Conservation (phyloP, 371 early-diverging fungal genomes). For the Homolaphlyctis polyrhiza region DNA sequence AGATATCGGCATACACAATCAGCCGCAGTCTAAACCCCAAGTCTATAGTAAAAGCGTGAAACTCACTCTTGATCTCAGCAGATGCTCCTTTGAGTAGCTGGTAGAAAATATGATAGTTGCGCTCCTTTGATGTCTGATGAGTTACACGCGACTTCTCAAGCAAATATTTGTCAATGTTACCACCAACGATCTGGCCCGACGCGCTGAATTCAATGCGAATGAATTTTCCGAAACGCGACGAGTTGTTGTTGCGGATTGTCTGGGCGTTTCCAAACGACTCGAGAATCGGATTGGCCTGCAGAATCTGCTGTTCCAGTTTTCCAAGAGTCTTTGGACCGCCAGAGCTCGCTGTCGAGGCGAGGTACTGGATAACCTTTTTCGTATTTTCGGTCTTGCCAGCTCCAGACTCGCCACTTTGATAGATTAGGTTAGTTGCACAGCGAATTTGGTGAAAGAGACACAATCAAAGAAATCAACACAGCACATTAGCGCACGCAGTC, state of each 20-base stretch:
- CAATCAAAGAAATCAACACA: neutral
- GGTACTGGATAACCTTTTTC: slow-evolving; percentile 98
- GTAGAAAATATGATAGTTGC: slow-evolving; percentile 99
- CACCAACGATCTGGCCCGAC: slow-evolving; percentile 89
- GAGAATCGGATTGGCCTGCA: slow-evolving; percentile 96
- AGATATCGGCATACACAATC: neutral
- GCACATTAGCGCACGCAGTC: neutral
- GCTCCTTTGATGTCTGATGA: slow-evolving; percentile 83
- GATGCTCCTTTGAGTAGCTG: slow-evolving; percentile 88
- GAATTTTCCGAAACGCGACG: slow-evolving; percentile 99
- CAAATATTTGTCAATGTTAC: slow-evolving; percentile 96
- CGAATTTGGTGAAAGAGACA: too few relatives aligned
- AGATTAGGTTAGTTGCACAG: too few relatives aligned
- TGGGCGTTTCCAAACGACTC: slow-evolving; percentile 99
- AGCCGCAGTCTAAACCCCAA: neutral
- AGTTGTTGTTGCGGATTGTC: slow-evolving; percentile 99
- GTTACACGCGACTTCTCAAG: slow-evolving; percentile 98
- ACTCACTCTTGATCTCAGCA: slow-evolving; percentile 36
- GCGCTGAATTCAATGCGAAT: slow-evolving; percentile 96
- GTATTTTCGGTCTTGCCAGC: slow-evolving; percentile 99
- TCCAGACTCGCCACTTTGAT: slow-evolving; percentile 95
- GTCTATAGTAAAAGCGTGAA: neutral
- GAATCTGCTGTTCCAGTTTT: slow-evolving; percentile 86
- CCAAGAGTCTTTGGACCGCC: slow-evolving; percentile 27
- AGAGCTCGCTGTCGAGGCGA: slow-evolving; percentile 77